phyloP scores from a whole-genome alignment of 306 rosid genomes.

The Elaeagnus macrophylla region DNA sequence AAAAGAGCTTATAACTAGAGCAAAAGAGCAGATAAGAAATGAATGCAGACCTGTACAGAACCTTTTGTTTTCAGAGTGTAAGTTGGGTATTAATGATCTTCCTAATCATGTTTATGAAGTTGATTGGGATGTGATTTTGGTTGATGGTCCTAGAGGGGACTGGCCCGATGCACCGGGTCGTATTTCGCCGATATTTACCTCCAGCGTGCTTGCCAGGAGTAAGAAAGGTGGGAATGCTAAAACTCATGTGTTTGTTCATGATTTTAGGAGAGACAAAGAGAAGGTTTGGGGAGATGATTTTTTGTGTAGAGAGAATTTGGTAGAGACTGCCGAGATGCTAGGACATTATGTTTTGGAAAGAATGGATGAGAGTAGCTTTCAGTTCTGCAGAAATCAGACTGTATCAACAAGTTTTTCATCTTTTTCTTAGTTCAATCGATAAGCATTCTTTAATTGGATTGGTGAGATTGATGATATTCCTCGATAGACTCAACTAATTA shows the following conservation, averaged over 20 bases:
- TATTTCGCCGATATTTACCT: constrained; percentile 75
- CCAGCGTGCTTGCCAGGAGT: constrained; percentile 83
- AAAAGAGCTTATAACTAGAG: constrained; percentile 49
- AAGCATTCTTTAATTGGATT: too few relatives aligned
- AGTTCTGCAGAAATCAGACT: constrained; percentile 55
- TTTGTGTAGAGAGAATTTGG: constrained; percentile 67
- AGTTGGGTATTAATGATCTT: constrained; percentile 73
- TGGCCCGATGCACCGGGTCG: constrained; percentile 93
- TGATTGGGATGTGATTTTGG: constrained; percentile 81
- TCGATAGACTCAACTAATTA: too few relatives aligned
- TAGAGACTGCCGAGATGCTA: constrained; percentile 48
- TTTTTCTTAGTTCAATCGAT: too few relatives aligned
- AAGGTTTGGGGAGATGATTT: constrained; percentile 70
- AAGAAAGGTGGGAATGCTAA: constrained; percentile 79
- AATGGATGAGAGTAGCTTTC: constrained; percentile 67
- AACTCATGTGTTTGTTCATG: constrained; percentile 88
- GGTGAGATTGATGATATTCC: too few relatives aligned
- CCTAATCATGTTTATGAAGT: constrained; percentile 92
- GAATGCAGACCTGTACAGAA: constrained; percentile 96
- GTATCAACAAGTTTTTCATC: constrained; percentile 10
- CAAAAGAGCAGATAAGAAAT: constrained; percentile 53
- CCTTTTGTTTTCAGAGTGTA: constrained; percentile 74
- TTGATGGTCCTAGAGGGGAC: constrained; percentile 85
- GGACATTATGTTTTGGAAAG: constrained; percentile 81
- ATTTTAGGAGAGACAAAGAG: constrained; percentile 50